phyloP scores from a whole-genome alignment of 371 early-diverging fungal species.

The Nematocida ironsii region DNA sequence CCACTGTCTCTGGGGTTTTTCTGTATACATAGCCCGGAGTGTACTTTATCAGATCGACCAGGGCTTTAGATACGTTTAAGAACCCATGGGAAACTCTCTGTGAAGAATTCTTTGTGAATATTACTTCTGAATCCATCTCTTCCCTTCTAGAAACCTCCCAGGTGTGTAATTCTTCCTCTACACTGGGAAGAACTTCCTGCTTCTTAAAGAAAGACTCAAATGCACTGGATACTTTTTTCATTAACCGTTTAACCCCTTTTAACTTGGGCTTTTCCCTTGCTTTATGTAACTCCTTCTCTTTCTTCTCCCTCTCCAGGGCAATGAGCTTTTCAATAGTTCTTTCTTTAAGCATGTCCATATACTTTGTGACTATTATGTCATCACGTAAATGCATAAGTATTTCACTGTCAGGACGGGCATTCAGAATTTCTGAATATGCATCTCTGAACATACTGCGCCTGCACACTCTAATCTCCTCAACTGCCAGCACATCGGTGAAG shows the following conservation, averaged over 20 bases:
- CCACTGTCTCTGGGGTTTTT: conserved; percentile 10
- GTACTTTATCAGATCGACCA: background rate
- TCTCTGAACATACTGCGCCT: conserved; percentile 16
- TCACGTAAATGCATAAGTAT: background rate
- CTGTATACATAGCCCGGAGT: conserved; percentile 48
- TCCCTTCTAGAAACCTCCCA: conserved; percentile 7
- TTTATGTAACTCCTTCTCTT: background rate
- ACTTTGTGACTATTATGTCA: conserved; percentile 10
- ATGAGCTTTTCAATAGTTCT: background rate
- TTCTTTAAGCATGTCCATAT: conserved; percentile 11
- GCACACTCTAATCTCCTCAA: conserved; percentile 31
- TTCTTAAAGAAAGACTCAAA: background rate
- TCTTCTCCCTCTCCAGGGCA: background rate
- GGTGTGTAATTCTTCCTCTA: background rate
- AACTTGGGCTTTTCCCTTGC: background rate
- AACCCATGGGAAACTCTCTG: conserved; percentile 39
- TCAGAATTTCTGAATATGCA: conserved; percentile 23
- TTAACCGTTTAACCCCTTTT: background rate
- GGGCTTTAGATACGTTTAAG: conserved; percentile 27
- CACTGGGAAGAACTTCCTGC: background rate
- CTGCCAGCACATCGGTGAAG: conserved; percentile 3
- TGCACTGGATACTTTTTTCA: background rate
- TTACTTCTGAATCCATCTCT: background rate
- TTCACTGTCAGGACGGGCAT: background rate
- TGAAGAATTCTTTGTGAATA: conserved; percentile 21